Evolutionary conservation across 2,329 filamentous ascomycete genomes (phyloP), one percentile per base, ranked within the genome.

Genomic region (Lachnellula subtilissima): DNA sequence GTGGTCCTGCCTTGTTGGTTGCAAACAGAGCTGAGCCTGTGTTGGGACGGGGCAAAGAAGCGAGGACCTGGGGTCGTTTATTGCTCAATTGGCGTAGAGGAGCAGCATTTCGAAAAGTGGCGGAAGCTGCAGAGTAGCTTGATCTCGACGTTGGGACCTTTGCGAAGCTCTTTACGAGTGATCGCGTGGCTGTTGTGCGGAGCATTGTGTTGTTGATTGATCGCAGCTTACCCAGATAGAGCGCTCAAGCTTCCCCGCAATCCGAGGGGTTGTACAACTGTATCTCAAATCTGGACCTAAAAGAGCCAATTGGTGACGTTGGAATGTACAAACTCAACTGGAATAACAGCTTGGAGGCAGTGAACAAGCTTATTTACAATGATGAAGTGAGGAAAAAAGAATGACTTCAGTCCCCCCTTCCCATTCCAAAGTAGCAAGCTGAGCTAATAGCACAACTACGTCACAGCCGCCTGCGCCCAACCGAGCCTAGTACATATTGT

Each of bases 11-110:
- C 50, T 66, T 67, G 15, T 65, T 69, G 8, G 45, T 48, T 28
- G 74, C 71, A 69, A 78, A 75, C 61, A 77, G 78, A 63, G 79
- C 23, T 35, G 73, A 46, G 79, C 73, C 45, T 73, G 76, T 60
- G 73, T 75, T 43, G 77, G 75, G 9, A 48, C 56, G 61, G 23
- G 50, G n/a, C 2, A 59, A 46, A 5, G 59, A 50, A 5, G 50
- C 35, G 11, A 60, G 54, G 40, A 56, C 22, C 51, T 65, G 59
- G 8, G 67, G 65, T 17, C 64, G 63, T 56, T 55, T 63, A n/a
- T 54, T 61, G 51, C 55, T 64, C 42, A 63, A 59, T 53, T 60
- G 58, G 17, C 52, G 61, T 36, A 63, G 47, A 12, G 61, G 48
- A 48, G 55, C 46, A 37, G 56, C 45, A 55, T 59, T 59, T 35